A percentile compares a stretch with the other conserved stretches of the same genome.
Conservation (phyloP, 345 rosid genomes). For the Anacardium occidentale region DNA sequence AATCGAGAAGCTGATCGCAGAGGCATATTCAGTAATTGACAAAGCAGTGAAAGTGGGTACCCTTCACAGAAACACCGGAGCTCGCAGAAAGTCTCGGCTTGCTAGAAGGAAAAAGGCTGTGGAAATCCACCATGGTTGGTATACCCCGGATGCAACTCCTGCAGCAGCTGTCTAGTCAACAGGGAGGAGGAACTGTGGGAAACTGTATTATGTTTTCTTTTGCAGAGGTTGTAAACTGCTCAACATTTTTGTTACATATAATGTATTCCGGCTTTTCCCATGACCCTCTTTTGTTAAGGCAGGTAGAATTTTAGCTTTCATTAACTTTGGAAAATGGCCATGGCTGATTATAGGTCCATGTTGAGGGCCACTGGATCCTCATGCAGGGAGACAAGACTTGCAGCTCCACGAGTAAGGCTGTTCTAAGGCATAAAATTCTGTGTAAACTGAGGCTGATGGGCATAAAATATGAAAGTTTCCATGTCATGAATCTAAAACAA, state of each 20-base stretch:
- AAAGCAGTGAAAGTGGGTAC: constrained; percentile 77
- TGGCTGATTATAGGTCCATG: neutral
- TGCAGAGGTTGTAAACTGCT: constrained; percentile 8
- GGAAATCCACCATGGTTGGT: constrained; percentile 90
- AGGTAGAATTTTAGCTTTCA: neutral
- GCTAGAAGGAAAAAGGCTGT: constrained; percentile 89
- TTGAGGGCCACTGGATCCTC: neutral
- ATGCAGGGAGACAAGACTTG: neutral
- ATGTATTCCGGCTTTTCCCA: neutral
- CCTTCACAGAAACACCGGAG: constrained; percentile 79
- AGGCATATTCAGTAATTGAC: constrained; percentile 84
- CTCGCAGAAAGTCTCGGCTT: constrained; percentile 77
- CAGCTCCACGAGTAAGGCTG: neutral
- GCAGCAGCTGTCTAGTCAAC: constrained; percentile 32
- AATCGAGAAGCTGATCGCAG: constrained; percentile 77
- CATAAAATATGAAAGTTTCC: neutral
- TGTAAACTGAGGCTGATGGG: neutral
- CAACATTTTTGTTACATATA: constrained; percentile 4
- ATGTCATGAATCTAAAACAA: neutral
- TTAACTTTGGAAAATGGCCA: neutral
- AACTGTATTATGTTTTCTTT: constrained; percentile 7
- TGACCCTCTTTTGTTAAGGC: neutral
- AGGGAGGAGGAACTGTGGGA: constrained; percentile 8
- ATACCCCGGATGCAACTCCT: constrained; percentile 42
- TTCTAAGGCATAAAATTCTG: neutral